Evolutionary conservation across 306 rosid species (phyloP).

Genomic region (Hippophae tibetana): DNA sequence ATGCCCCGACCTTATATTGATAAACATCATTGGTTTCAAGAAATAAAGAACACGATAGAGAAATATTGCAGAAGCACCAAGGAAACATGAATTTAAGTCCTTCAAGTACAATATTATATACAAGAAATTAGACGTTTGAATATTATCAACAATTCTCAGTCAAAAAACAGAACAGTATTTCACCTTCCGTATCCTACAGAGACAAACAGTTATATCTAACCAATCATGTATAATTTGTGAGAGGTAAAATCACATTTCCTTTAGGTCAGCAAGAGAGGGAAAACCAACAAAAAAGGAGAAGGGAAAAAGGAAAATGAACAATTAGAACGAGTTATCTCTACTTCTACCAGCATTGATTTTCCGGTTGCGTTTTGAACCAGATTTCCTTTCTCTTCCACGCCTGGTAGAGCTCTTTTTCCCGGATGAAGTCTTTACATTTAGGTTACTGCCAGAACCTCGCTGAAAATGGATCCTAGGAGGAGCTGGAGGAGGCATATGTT

Average conservation of each 20-base stretch:
- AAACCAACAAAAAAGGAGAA: not conserved
- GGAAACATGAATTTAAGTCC: conserved; percentile 13
- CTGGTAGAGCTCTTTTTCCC: conserved; percentile 36
- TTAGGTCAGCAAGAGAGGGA: conserved; percentile 14
- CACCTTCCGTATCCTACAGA: conserved; percentile 19
- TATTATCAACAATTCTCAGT: conserved; percentile 37
- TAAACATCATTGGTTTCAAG: no score
- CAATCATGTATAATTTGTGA: conserved; percentile 29
- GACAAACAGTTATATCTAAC: conserved; percentile 32
- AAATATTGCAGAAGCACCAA: not conserved
- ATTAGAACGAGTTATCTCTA: conserved; percentile 34
- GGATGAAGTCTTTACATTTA: conserved; percentile 24
- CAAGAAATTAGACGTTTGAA: conserved; percentile 29
- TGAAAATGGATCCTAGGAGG: conserved; percentile 15
- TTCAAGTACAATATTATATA: conserved; percentile 22
- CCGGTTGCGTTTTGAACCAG: conserved; percentile 54
- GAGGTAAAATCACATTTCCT: conserved; percentile 39
- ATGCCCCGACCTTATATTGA: no score
- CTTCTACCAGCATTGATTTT: conserved; percentile 30
- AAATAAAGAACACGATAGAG: no score
- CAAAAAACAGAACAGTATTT: conserved; percentile 19
- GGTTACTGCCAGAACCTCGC: conserved; percentile 15
- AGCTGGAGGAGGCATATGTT: conserved; percentile 65
- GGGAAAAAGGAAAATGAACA: conserved; percentile 3
- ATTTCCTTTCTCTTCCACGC: conserved; percentile 50